Conservation (phyloP, 176 grass and related monocot genomes). For the Aegilops longissima region DNA sequence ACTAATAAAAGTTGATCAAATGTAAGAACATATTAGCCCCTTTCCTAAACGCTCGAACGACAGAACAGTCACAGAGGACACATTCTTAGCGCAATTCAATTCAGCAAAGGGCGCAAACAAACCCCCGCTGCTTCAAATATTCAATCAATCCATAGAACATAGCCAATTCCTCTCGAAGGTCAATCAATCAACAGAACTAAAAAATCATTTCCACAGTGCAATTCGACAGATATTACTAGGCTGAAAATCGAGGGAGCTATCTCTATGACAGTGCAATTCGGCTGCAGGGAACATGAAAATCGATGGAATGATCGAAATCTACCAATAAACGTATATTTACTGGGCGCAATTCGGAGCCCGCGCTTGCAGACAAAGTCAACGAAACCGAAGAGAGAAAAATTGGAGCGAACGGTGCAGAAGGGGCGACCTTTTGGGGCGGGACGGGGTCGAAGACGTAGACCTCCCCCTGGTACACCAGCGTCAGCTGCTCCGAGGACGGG, state of each 20-base stretch:
- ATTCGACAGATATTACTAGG: background rate
- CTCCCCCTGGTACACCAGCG: constrained; percentile 72
- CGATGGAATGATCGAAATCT: background rate
- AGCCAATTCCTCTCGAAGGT: background rate
- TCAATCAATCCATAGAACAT: background rate
- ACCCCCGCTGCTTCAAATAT: background rate
- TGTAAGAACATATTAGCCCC: background rate
- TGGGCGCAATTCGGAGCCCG: background rate
- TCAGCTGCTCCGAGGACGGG: constrained; percentile 68
- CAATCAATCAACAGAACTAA: background rate
- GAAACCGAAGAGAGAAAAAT: background rate
- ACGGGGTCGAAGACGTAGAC: constrained; percentile 85
- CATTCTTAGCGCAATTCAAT: background rate
- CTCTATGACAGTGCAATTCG: background rate
- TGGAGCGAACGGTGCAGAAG: constrained; percentile 21
- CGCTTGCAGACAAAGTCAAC: constrained; percentile 27
- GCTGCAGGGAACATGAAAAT: background rate
- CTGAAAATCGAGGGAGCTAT: background rate
- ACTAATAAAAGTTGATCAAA: background rate
- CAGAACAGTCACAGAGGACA: background rate
- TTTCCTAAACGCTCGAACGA: background rate
- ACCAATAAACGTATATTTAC: background rate
- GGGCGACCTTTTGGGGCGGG: constrained; percentile 63
- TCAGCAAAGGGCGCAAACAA: background rate
- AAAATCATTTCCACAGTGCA: background rate